Conservation (phyloP, 441 rosid genomes). For the Pelargonium citronellum region DNA sequence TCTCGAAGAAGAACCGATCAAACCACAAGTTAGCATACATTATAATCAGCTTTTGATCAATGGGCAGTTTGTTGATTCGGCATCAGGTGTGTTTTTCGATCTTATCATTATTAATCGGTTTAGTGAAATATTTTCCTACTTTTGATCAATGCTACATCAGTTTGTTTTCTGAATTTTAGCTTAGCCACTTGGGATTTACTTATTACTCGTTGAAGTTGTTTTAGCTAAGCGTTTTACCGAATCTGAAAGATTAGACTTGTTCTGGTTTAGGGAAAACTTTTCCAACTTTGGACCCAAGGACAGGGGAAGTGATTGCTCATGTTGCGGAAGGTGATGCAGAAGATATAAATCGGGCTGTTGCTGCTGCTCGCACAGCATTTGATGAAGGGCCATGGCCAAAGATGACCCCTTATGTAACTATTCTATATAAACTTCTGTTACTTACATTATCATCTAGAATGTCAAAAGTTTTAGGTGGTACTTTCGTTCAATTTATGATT, state of each 20-base stretch:
- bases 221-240: too few relatives aligned
- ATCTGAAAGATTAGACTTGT: neutral
- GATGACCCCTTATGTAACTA: conserved; percentile 7
- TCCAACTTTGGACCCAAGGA: conserved; percentile 54
- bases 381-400: conserved; percentile 31
- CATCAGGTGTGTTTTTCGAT: conserved; percentile 30
- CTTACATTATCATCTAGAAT: neutral
- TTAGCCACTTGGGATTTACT: neutral
- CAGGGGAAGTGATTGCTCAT: conserved; percentile 48
- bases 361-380: conserved; percentile 41
- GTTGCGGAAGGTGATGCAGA: conserved; percentile 71
- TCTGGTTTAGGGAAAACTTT: conserved; percentile 52
- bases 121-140: neutral
- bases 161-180: neutral
- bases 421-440: neutral
- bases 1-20: conserved; percentile 30
- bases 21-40: conserved; percentile 31
- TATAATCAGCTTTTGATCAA: conserved; percentile 38
- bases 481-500: neutral
- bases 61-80: conserved; percentile 45
- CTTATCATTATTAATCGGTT: neutral
- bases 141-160: too few relatives aligned
- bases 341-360: conserved; percentile 61
- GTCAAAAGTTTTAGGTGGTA: neutral
- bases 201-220: too few relatives aligned